These are phyloP conservation scores for Amphicarpaea edgeworthii DNA, from an alignment of 306 rosid genomes.

Conservation along the genomic window DNA sequence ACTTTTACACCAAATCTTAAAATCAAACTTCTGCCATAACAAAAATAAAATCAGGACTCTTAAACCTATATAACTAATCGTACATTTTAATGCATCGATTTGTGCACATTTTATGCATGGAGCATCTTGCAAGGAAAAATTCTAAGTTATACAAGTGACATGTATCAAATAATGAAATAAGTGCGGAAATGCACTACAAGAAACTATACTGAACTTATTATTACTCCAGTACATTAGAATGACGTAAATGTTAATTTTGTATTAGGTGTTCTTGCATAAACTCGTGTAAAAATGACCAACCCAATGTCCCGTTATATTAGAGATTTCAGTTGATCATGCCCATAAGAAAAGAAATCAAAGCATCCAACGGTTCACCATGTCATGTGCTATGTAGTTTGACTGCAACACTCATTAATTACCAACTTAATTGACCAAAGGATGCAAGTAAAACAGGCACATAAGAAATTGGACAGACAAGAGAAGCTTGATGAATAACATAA, in stretches of 20 bases:
- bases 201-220: background rate
- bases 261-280: background rate
- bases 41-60: background rate
- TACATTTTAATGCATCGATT: background rate
- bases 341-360: slow-evolving; percentile 20
- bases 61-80: background rate
- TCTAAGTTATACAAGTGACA: background rate
- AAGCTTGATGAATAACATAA: slow-evolving; percentile 35
- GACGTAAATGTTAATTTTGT: background rate
- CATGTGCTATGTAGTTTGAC: background rate
- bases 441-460: slow-evolving; percentile 48
- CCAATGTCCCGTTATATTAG: background rate
- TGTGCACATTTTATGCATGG: background rate
- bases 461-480: slow-evolving; percentile 36
- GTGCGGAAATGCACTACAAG: background rate
- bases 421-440: slow-evolving; percentile 48
- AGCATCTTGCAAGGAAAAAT: background rate
- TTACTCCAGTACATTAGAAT: background rate
- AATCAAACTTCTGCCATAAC: no score
- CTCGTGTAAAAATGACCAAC: background rate
- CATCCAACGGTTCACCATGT: background rate
- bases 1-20: no score
- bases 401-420: slow-evolving; percentile 34
- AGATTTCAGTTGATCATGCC: slow-evolving; percentile 8
- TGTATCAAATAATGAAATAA: background rate